Evolutionary conservation across 2,329 filamentous ascomycete genomes (phyloP).

Genomic region (Podosphaera leucotricha): DNA sequence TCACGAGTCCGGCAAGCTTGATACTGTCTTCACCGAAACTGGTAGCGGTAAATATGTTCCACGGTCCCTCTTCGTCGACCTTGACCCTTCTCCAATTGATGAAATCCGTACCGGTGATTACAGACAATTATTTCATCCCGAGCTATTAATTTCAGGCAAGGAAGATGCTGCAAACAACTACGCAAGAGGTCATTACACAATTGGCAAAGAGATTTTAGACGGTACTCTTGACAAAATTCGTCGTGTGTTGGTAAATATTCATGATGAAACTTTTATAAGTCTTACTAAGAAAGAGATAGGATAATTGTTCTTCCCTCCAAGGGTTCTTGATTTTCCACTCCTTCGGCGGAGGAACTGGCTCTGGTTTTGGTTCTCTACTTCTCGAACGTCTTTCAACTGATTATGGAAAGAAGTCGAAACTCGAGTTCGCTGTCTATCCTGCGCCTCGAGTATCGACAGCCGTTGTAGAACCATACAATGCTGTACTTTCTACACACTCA

Average conservation of each 20-base stretch:
- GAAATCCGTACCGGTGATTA: conserved; percentile 41
- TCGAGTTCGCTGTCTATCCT: conserved; percentile 43
- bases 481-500: conserved; percentile 30
- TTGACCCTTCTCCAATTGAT: conserved; percentile 43
- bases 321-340: conserved; percentile 47
- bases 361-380: conserved; percentile 40
- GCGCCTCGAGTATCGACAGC: conserved; percentile 38
- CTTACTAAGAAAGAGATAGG: conserved; percentile 16
- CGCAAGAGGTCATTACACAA: conserved; percentile 44
- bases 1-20: conserved; percentile 31
- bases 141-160: conserved; percentile 41
- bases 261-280: conserved; percentile 1
- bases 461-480: conserved; percentile 47
- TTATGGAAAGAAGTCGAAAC: conserved; percentile 45
- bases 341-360: conserved; percentile 43
- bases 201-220: conserved; percentile 43
- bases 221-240: conserved; percentile 39
- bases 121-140: conserved; percentile 40
- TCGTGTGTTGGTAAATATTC: conserved; percentile 23
- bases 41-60: conserved; percentile 42
- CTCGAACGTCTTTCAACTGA: conserved; percentile 39
- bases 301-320: conserved; percentile 42
- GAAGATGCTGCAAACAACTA: conserved; percentile 50
- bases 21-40: conserved; percentile 40
- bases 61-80: conserved; percentile 41